Percentiles rank a stretch among this genome's conserved stretches.
Evolutionary conservation across 2,329 filamentous ascomycete genomes (phyloP).

Genomic region (Diplodia scrobiculata): DNA sequence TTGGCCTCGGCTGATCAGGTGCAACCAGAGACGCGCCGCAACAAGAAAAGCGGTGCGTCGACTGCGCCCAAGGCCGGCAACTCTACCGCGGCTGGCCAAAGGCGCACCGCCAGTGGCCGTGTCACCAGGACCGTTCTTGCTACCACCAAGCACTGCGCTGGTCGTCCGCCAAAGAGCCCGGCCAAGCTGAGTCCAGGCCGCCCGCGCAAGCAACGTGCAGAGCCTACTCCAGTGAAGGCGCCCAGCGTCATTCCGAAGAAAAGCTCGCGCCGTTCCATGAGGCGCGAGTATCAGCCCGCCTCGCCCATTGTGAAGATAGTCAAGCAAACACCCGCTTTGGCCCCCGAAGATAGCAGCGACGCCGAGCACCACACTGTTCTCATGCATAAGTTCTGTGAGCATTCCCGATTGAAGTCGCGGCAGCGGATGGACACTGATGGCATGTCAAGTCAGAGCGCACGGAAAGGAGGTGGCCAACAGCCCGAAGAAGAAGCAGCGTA

Average conservation of each 20-base stretch:
- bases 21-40: not conserved
- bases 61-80: not conserved
- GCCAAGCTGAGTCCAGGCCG: not conserved
- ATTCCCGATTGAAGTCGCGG: not conserved
- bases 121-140: not conserved
- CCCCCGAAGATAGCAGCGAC: not conserved
- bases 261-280: not conserved
- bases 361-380: not conserved
- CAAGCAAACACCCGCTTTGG: not conserved
- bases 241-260: not conserved
- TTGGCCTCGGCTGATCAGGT: not conserved
- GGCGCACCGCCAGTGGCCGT: constrained; percentile 5
- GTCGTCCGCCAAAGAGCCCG: not conserved
- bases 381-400: constrained; percentile 12
- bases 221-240: not conserved
- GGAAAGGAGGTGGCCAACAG: constrained; percentile 6
- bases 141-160: constrained; percentile 1
- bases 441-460: constrained; percentile 1
- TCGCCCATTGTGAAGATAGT: constrained; percentile 6
- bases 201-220: not conserved
- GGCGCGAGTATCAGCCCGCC: constrained; percentile 8
- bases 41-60: not conserved
- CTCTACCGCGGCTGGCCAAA: not conserved
- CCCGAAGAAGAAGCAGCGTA: constrained; percentile 12
- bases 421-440: not conserved